Base-by-base conservation (phyloP, 1,139 yeast species). In the Debaryomyces singareniensis region DNA sequence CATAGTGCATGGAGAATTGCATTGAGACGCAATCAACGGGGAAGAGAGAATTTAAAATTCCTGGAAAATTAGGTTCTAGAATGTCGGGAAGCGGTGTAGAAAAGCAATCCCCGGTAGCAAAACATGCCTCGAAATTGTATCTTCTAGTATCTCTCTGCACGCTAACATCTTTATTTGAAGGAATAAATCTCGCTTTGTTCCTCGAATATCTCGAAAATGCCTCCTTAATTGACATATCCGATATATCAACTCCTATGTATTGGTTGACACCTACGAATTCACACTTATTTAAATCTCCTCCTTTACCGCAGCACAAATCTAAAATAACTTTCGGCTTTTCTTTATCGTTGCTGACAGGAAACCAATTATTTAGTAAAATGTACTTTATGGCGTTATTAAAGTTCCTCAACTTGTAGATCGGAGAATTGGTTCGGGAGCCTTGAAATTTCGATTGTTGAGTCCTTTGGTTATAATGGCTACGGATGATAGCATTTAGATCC, bases 301-400 rank as follows among this genome's bases (percentile, higher is more conserved):
- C 99, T 54, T 91, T 93, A 11, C 99, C 99, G 56, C 98, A 91
- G 14, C 96, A 96, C 33, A 91, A 57, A 49, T 91, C 99, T 24
- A 91, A 61, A 1, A 83, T 43, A 9, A 61, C 53, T 13, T 56
- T 52, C 1, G 65, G 61, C 1, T 42, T 45, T 4, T 43, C 85
- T 11, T 68, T 65, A 20, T 71, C 73, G 2, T 68, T 62, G 5
- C 62, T 62, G 15, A 50, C 49, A 25, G 57, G 59, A 31, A 79
- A 75, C 53, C 68, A 78, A 42, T 79, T 79, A 32, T 82, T 80
- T 32, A 91, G 75, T n/a, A 91, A 59, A 44, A 87, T 83, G 46
- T 85, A 83, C 53, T 91, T 91, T 48, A 91, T 81, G 40, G 91
- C 85, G 51, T 91, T 93, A 54, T 91, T 93, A 67, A 87, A 93